Conservation (phyloP, 108 stramenopile species). For the Seminavis robusta region DNA sequence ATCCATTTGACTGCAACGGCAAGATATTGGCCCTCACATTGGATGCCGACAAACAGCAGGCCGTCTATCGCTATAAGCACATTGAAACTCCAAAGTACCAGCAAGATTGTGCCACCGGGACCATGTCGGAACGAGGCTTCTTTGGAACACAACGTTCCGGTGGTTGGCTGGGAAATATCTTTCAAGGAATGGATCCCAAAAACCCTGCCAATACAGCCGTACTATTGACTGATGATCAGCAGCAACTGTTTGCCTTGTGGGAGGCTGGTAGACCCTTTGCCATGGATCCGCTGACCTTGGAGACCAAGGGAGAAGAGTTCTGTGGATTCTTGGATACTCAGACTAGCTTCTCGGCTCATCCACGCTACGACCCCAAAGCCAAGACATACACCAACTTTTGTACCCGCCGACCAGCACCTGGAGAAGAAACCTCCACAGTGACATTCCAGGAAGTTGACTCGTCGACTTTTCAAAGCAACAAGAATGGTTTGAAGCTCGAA, state of each 20-base stretch:
- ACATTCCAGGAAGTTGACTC: too few species aligned
- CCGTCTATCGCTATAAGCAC: constrained; percentile 22
- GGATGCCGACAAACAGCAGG: background rate
- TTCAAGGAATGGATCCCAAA: too few species aligned
- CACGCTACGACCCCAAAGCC: constrained; percentile 19
- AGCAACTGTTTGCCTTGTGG: constrained; percentile 36
- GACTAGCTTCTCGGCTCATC: constrained; percentile 23
- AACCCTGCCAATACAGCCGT: too few species aligned
- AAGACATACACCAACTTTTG: constrained; percentile 15
- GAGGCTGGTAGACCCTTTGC: constrained; percentile 27
- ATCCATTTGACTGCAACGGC: constrained; percentile 33
- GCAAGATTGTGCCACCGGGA: constrained; percentile 7
- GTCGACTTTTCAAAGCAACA: too few species aligned
- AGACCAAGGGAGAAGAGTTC: constrained; percentile 10
- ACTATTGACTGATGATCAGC: too few species aligned
- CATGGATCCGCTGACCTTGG: constrained; percentile 26
- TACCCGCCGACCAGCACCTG: too few species aligned
- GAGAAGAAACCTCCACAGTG: too few species aligned
- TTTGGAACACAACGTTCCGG: constrained; percentile 33
- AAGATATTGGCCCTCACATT: constrained; percentile 29
- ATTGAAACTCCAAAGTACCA: constrained; percentile 23
- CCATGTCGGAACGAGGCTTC: constrained; percentile 16
- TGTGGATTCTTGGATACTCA: constrained; percentile 10
- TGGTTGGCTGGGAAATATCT: constrained; percentile 14
- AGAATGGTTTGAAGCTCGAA: too few species aligned